Evolutionary conservation across 129 eudicot genomes (phyloP), one percentile per base, ranked within the genome.

Genomic region (Silybum marianum): DNA sequence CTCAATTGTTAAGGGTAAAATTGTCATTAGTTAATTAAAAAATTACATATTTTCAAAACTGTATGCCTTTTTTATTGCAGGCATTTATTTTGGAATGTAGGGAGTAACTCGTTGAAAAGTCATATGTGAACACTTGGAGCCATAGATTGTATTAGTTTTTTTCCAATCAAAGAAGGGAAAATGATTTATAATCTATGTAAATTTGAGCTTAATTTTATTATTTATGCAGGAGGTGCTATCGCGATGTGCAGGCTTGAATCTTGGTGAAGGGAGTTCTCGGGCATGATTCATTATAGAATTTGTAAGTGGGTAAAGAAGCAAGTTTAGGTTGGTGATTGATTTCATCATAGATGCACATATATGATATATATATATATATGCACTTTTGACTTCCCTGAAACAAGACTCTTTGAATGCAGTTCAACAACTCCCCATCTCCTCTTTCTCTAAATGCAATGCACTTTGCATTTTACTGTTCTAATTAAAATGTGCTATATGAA

Each of bases 171-270:
- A 77, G 16, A 69, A 71, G 18, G 69, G 23, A 22, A 25, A 79
- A 69, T 79, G 18, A 10, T 13, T 54, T 13, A n/a, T 38, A 26
- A 12, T 65, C 65, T 73, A 16, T 34, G 71, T 58, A 16, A 54
- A 48, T 65, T 54, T 73, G 76, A 73, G 75, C 71, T 25, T 62
- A 28, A 36, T 54, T 34, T 38, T 40, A 19, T 19, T 58, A 24
- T 4, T 13, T 77, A 63, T 81, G 76, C 82, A 89, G 92, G 92
- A 86, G 67, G 62, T 89, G 83, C 83, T 86, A 16, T 75, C 71
- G 1, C 67, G 76, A 72, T 89, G 92, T 84, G 90, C 90, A 2
- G 83, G 79, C 21, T 83, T 89, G 68, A 89, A 76, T 70, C 86
- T 89, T 28, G 90, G 86, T 10, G 92, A 89, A 62, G 84, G 72